phyloP scores from a whole-genome alignment of 106 monocot genomes.

The Allium sativum region DNA sequence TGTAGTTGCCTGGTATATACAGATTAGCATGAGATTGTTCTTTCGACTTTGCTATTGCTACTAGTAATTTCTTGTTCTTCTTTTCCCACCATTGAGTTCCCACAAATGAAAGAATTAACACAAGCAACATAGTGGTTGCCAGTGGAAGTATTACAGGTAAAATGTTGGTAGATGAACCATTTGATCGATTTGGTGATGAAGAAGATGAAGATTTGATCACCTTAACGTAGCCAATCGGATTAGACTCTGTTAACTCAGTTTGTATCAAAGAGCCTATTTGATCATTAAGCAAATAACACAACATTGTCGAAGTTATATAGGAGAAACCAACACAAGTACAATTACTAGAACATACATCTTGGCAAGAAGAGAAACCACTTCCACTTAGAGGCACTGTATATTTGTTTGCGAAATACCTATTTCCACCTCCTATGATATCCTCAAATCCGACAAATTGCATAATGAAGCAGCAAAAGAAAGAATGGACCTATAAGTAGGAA shows the following conservation, averaged over 20 bases:
- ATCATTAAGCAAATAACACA: slow-evolving; percentile 44
- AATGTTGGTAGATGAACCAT: background rate
- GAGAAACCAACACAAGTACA: slow-evolving; percentile 75
- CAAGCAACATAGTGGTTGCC: slow-evolving; percentile 10
- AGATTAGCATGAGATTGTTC: slow-evolving; percentile 1
- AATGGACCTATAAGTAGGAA: slow-evolving; percentile 38
- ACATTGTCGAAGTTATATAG: slow-evolving; percentile 31
- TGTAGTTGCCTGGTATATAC: slow-evolving; percentile 18
- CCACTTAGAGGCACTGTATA: slow-evolving; percentile 21
- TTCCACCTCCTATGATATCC: slow-evolving; percentile 23
- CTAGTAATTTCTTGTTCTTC: background rate
- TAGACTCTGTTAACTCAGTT: background rate
- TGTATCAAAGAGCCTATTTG: slow-evolving; percentile 40
- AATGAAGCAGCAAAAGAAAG: too few relatives aligned
- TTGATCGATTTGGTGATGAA: background rate
- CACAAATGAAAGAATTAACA: slow-evolving; percentile 14
- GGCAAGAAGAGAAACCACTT: slow-evolving; percentile 21
- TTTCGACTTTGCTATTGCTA: background rate
- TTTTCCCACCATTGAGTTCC: slow-evolving; percentile 27
- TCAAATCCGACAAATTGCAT: too few relatives aligned
- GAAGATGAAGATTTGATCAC: background rate
- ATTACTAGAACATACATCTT: slow-evolving; percentile 33
- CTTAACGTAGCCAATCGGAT: slow-evolving; percentile 46
- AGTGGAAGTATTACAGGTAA: background rate
- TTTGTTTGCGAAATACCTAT: slow-evolving; percentile 50